Conservation (phyloP, 495 filamentous ascomycete genomes). For the Xylaria bambusicola region DNA sequence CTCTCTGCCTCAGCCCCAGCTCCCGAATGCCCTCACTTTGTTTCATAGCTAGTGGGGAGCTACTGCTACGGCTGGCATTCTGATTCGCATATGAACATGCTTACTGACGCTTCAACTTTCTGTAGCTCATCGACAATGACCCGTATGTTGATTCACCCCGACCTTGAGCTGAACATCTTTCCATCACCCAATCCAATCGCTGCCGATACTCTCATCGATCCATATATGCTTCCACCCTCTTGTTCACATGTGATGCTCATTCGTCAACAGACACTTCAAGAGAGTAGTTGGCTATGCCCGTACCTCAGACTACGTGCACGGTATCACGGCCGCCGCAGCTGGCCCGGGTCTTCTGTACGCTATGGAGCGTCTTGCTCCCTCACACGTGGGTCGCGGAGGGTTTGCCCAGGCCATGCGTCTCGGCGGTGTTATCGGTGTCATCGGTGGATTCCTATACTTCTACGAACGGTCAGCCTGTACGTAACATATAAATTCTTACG, state of each 20-base stretch:
- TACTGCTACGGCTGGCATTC: no score
- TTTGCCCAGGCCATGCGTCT: conserved; percentile 83
- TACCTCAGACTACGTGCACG: conserved; percentile 75
- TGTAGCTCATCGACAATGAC: conserved; percentile 93
- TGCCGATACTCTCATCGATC: not conserved
- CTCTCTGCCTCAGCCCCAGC: not conserved
- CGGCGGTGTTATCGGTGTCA: conserved; percentile 64
- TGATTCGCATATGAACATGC: not conserved
- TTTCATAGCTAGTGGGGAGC: no score
- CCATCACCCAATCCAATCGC: not conserved
- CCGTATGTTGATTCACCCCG: conserved; percentile 83
- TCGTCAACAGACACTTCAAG: conserved; percentile 73
- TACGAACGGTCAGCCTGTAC: conserved; percentile 69
- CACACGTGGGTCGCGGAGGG: conserved; percentile 74
- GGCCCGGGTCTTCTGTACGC: conserved; percentile 72
- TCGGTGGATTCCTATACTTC: conserved; percentile 75
- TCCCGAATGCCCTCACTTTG: conserved; percentile 21
- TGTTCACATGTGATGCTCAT: conserved; percentile 10
- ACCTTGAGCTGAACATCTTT: not conserved
- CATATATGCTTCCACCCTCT: not conserved
- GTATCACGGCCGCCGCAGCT: conserved; percentile 60
- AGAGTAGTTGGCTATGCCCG: conserved; percentile 87
- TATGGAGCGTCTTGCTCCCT: conserved; percentile 82
- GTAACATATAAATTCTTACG: conserved; percentile 26
- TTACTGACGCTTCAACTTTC: conserved; percentile 13